These are phyloP conservation scores for Carex sylvatica DNA, from an alignment of 202 grass and related monocot species.

Conservation along the genomic window DNA sequence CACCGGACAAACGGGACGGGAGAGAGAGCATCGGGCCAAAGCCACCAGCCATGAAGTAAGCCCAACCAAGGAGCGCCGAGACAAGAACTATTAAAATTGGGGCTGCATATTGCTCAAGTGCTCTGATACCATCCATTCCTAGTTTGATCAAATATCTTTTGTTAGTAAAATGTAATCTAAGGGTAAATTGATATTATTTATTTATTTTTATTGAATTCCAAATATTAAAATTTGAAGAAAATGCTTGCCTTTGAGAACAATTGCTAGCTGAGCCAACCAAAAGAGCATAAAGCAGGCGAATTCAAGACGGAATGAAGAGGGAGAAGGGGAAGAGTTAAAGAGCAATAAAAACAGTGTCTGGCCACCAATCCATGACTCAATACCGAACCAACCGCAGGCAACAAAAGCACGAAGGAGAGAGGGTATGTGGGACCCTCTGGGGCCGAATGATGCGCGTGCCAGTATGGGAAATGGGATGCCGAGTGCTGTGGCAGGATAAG, in stretches of 20 bases:
- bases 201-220: too few relatives aligned
- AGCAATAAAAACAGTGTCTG: conserved; percentile 70
- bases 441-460: conserved; percentile 66
- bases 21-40: conserved; percentile 64
- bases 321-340: conserved; percentile 43
- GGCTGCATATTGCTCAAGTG: conserved; percentile 78
- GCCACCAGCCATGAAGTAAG: conserved; percentile 62
- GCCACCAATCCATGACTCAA: conserved; percentile 88
- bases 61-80: conserved; percentile 69
- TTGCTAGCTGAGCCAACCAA: conserved; percentile 59
- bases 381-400: conserved; percentile 89
- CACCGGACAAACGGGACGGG: conserved; percentile 44
- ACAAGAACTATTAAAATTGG: conserved; percentile 69
- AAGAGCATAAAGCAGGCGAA: conserved; percentile 78
- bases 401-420: conserved; percentile 80
- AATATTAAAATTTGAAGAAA: background rate
- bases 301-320: conserved; percentile 60
- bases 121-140: conserved; percentile 81
- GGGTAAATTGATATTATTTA: too few relatives aligned
- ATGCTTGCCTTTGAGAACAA: conserved; percentile 25
- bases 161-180: too few relatives aligned
- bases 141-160: conserved; percentile 3
- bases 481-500: conserved; percentile 56
- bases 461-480: conserved; percentile 87
- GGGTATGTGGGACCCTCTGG: conserved; percentile 74